Conservation (phyloP, 1,284 basidiomycete species). For the Ceratobasidium sp. region DNA sequence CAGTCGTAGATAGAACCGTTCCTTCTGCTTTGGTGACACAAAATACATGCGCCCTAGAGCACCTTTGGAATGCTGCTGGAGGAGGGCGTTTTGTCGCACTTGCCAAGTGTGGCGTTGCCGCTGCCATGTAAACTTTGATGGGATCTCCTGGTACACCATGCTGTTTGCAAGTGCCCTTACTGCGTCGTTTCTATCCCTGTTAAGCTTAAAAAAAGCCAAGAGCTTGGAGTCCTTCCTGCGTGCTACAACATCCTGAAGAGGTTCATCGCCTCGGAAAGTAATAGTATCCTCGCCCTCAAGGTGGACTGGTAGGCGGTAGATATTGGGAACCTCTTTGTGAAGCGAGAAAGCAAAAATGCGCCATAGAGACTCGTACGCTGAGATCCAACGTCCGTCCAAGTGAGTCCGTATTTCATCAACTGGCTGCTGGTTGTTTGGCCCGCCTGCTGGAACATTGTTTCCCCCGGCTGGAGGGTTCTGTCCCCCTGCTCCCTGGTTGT, state of each 20-base stretch:
- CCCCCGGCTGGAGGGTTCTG: background rate
- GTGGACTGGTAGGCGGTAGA: conserved; percentile 61
- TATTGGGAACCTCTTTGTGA: conserved; percentile 57
- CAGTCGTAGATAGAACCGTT: conserved; percentile 59
- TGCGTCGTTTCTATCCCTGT: conserved; percentile 52
- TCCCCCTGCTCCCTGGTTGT: background rate
- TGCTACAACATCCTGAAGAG: conserved; percentile 53
- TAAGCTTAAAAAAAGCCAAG: conserved; percentile 62
- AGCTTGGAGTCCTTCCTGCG: conserved; percentile 55
- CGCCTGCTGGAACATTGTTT: conserved; percentile 34
- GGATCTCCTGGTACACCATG: conserved; percentile 62
- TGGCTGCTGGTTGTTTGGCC: conserved; percentile 44
- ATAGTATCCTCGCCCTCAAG: conserved; percentile 54
- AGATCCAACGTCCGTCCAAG: conserved; percentile 60
- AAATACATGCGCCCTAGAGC: conserved; percentile 61
- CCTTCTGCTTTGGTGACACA: conserved; percentile 56
- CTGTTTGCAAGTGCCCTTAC: conserved; percentile 55
- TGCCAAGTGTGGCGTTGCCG: conserved; percentile 53
- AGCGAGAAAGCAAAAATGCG: conserved; percentile 58
- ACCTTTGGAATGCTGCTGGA: background rate
- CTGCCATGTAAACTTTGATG: conserved; percentile 53
- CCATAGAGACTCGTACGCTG: conserved; percentile 58
- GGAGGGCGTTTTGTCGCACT: conserved; percentile 45
- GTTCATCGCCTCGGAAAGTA: conserved; percentile 55
- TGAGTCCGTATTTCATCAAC: conserved; percentile 57